These are phyloP conservation scores for Cucurbita ficifolia DNA, from an alignment of 306 rosid species.

Conservation along the genomic window DNA sequence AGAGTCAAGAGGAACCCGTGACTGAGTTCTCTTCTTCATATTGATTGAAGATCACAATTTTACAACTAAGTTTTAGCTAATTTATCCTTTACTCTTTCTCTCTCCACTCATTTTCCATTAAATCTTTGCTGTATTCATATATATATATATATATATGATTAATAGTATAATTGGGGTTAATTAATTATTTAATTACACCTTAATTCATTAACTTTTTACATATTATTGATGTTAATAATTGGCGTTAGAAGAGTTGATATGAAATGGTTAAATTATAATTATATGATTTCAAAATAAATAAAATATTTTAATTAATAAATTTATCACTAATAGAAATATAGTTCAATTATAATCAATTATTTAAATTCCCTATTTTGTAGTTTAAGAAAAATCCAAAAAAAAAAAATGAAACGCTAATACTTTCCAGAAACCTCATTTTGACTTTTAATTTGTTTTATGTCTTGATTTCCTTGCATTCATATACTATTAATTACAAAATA, in stretches of 20 bases:
- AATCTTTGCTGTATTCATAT: background rate
- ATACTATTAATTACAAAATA: background rate
- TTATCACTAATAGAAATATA: too few relatives aligned
- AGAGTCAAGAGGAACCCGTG: slow-evolving; percentile 86
- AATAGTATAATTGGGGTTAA: background rate
- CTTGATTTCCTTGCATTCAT: background rate
- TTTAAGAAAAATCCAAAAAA: background rate
- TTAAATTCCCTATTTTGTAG: too few relatives aligned
- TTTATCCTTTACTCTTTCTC: background rate
- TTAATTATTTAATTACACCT: background rate
- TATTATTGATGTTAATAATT: too few relatives aligned
- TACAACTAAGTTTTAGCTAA: slow-evolving; percentile 10
- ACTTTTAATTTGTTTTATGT: background rate
- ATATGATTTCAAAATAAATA: too few relatives aligned
- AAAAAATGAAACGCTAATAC: background rate
- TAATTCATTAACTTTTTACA: background rate
- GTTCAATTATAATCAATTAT: too few relatives aligned
- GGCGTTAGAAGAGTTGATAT: too few relatives aligned
- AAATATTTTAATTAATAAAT: too few relatives aligned
- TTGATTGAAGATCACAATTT: slow-evolving; percentile 22
- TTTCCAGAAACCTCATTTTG: slow-evolving; percentile 20
- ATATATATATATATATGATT: background rate
- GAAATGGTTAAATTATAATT: too few relatives aligned
- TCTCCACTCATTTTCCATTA: background rate
- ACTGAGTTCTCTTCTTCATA: slow-evolving; percentile 14